Percentiles rank a stretch among this genome's conserved stretches.
Conservation (phyloP, 805 yeast genomes). For the Candida glaebosa region DNA sequence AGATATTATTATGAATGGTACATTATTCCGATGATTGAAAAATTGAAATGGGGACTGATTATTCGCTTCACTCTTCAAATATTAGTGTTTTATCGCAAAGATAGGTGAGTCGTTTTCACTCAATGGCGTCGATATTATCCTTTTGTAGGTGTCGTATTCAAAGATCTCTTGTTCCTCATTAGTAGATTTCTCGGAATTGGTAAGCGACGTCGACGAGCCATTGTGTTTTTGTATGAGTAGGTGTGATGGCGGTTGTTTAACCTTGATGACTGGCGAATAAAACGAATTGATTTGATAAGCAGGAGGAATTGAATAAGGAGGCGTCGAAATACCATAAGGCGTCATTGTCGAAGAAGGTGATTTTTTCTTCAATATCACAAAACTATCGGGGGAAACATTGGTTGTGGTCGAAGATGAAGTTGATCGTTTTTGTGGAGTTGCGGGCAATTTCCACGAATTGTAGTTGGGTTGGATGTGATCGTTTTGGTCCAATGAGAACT, state of each 20-base stretch:
- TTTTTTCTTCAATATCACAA: neutral
- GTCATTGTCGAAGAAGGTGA: conserved; percentile 6
- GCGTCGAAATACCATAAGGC: neutral
- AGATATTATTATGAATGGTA: too few species aligned
- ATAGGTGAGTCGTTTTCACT: conserved; percentile 24
- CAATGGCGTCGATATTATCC: conserved; percentile 23
- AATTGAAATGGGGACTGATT: too few species aligned
- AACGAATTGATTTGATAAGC: neutral
- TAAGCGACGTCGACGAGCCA: neutral
- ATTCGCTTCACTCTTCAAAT: too few species aligned
- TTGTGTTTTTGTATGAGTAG: neutral
- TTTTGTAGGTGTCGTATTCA: neutral
- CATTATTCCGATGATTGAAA: too few species aligned
- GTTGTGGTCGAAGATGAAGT: conserved; percentile 4
- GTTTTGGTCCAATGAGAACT: conserved; percentile 10
- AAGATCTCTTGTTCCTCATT: neutral
- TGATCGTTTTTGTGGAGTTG: conserved; percentile 2
- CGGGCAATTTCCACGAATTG: neutral
- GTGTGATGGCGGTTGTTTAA: neutral
- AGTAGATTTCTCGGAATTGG: neutral
- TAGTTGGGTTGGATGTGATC: conserved; percentile 4
- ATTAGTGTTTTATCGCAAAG: conserved; percentile 3
- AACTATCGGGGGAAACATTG: neutral
- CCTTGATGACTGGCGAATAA: neutral
- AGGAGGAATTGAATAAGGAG: conserved; percentile 7